phyloP scores from a whole-genome alignment of 306 rosid species.

The Begonia loranthoides region DNA sequence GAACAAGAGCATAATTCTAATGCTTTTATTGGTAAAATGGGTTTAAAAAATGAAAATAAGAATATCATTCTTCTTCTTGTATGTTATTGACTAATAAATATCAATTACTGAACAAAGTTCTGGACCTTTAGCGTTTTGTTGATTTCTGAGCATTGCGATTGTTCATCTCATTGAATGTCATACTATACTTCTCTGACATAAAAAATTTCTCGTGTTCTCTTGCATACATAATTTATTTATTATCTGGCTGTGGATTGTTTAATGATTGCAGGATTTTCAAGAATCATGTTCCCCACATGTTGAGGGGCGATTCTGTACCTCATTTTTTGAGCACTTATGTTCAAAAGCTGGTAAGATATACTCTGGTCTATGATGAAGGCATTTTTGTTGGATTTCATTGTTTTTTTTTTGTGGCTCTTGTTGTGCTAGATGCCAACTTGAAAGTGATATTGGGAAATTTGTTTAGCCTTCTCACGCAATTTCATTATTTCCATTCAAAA shows the following conservation, averaged over 20 bases:
- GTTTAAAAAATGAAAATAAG: too few species aligned
- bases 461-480: too few species aligned
- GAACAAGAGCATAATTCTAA: too few species aligned
- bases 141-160: background rate
- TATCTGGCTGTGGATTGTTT: constrained; percentile 2
- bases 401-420: too few species aligned
- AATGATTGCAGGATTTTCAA: constrained; percentile 62
- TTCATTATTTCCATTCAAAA: too few species aligned
- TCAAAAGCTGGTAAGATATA: constrained; percentile 56
- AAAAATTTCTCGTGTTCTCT: background rate
- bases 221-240: constrained; percentile 1
- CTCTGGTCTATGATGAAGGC: background rate
- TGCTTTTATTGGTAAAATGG: too few species aligned
- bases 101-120: too few species aligned
- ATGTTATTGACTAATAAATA: too few species aligned
- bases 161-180: background rate
- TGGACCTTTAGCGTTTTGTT: background rate
- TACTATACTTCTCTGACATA: background rate
- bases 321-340: constrained; percentile 25
- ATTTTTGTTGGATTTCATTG: too few species aligned
- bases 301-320: constrained; percentile 40
- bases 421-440: too few species aligned
- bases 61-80: too few species aligned
- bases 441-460: too few species aligned
- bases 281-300: constrained; percentile 57